These are phyloP conservation scores for Ophiostoma sp. DNA, from an alignment of 2,329 filamentous ascomycete species.

Conservation along the genomic window DNA sequence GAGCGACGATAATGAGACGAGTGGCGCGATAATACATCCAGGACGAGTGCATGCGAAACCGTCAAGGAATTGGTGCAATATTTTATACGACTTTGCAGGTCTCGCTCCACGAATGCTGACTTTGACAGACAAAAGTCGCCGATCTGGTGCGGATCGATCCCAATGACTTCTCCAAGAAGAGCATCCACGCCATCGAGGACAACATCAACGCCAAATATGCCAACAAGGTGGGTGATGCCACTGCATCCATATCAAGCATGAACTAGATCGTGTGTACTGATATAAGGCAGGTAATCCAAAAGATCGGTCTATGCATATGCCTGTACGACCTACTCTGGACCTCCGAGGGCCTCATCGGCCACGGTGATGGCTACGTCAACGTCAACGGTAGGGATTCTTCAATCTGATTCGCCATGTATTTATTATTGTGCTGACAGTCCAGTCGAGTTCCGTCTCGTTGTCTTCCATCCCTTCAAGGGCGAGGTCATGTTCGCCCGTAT, in stretches of 20 bases:
- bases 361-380: slow-evolving; percentile 86
- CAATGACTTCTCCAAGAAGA: slow-evolving; percentile 78
- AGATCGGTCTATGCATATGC: slow-evolving; percentile 87
- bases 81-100: not conserved
- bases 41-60: not conserved
- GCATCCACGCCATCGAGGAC: slow-evolving; percentile 82
- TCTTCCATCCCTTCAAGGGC: slow-evolving; percentile 93
- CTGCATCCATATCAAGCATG: not conserved
- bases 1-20: not conserved
- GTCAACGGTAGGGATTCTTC: slow-evolving; percentile 64
- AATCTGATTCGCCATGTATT: not conserved
- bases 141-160: slow-evolving; percentile 92
- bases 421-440: not conserved
- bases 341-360: slow-evolving; percentile 88
- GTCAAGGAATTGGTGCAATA: not conserved
- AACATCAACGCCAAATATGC: slow-evolving; percentile 96
- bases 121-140: slow-evolving; percentile 73
- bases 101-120: not conserved
- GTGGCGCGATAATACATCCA: not conserved
- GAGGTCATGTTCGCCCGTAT: slow-evolving; percentile 87
- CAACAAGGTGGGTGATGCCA: slow-evolving; percentile 58
- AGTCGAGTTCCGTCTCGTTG: slow-evolving; percentile 90
- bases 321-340: slow-evolving; percentile 86
- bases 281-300: slow-evolving; percentile 59
- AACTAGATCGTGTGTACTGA: not conserved